Evolutionary conservation across 805 yeast species (phyloP).

Genomic region (Ogataea nitratoaversa): DNA sequence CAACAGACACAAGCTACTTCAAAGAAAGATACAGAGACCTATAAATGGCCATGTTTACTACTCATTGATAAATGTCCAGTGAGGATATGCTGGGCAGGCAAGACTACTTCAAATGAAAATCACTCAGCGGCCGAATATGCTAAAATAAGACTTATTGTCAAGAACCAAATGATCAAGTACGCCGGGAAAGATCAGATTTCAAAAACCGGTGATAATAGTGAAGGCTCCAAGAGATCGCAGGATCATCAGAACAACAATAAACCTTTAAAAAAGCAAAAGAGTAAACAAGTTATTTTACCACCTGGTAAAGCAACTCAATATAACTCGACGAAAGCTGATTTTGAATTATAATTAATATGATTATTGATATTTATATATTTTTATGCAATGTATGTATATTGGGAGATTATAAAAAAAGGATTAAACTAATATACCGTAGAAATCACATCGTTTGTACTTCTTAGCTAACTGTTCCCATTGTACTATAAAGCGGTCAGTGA

Average conservation of each 20-base stretch:
- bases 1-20: constrained; percentile 1
- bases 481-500: constrained; percentile 75
- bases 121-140: constrained; percentile 43
- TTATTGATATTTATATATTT: too few species aligned
- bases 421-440: constrained; percentile 66
- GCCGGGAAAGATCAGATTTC: constrained; percentile 36
- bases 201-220: constrained; percentile 2
- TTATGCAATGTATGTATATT: too few species aligned
- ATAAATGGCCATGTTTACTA: constrained; percentile 29
- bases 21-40: background rate
- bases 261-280: too few species aligned
- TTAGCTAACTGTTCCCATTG: constrained; percentile 74
- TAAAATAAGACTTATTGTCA: constrained; percentile 47
- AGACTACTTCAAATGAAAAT: constrained; percentile 28
- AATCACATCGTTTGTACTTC: constrained; percentile 59
- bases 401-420: too few species aligned
- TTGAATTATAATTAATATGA: constrained; percentile 8
- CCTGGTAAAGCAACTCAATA: constrained; percentile 7
- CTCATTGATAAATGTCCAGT: constrained; percentile 40
- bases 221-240: too few species aligned
- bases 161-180: constrained; percentile 48
- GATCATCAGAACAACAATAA: background rate
- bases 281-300: too few species aligned
- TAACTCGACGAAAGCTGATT: constrained; percentile 9
- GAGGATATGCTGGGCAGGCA: constrained; percentile 54